phyloP scores from a whole-genome alignment of 768 basidiomycete genomes.

The Kwoniella sp. region DNA sequence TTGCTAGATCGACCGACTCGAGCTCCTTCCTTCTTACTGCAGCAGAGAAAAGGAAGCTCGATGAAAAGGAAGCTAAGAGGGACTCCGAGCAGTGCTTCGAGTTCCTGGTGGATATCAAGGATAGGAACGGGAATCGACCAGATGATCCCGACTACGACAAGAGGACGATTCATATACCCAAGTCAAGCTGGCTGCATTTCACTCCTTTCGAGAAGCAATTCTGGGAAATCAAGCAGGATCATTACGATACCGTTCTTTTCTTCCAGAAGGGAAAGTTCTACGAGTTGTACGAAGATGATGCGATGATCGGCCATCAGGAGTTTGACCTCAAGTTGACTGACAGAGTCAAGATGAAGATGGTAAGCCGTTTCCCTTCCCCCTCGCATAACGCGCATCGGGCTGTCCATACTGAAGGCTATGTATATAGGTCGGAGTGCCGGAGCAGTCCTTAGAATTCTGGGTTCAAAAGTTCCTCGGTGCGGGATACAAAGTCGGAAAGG shows the following conservation, averaged over 20 bases:
- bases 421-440: constrained; percentile 85
- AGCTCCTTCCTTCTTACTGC: constrained; percentile 69
- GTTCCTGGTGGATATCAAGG: constrained; percentile 71
- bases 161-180: constrained; percentile 78
- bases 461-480: constrained; percentile 56
- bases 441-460: constrained; percentile 80
- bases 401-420: too few species aligned
- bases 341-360: constrained; percentile 99
- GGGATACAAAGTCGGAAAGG: constrained; percentile 69
- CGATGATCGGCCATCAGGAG: constrained; percentile 81
- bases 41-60: constrained; percentile 73
- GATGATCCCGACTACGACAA: constrained; percentile 88
- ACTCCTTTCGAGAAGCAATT: constrained; percentile 89
- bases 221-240: constrained; percentile 90
- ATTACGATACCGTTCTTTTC: constrained; percentile 95
- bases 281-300: constrained; percentile 90
- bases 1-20: constrained; percentile 22
- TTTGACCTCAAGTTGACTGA: constrained; percentile 83
- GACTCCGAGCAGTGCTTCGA: constrained; percentile 72
- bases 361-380: constrained; percentile 57
- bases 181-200: constrained; percentile 73
- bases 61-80: constrained; percentile 81
- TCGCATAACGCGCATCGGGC: too few species aligned
- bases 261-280: constrained; percentile 85
- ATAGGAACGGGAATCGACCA: constrained; percentile 78